Percentiles rank a stretch among this genome's conserved stretches.
These are phyloP conservation scores for Penicillium crustosum DNA, from an alignment of 2,329 filamentous ascomycete species.

Conservation along the genomic window DNA sequence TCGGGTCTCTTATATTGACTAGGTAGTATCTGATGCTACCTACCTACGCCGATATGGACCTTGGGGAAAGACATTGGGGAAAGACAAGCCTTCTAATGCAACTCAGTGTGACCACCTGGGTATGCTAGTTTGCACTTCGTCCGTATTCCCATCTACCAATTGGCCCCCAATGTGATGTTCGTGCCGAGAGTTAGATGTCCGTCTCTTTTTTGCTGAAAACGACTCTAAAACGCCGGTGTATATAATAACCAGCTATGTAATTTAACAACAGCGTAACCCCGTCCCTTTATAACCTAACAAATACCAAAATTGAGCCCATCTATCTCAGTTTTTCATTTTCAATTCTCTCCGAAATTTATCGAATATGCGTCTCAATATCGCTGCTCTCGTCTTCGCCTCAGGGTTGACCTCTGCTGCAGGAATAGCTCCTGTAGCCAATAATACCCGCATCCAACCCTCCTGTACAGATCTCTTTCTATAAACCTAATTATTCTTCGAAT, in stretches of 20 bases:
- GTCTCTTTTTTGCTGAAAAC: not conserved
- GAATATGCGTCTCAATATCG: conserved; percentile 17
- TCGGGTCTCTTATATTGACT: not conserved
- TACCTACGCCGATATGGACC: not conserved
- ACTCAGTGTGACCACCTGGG: conserved; percentile 16
- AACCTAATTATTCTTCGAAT: not conserved
- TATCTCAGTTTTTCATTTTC: not conserved
- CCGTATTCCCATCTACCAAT: not conserved
- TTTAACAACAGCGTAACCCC: not conserved
- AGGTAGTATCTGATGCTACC: not conserved
- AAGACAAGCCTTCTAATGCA: conserved; percentile 7
- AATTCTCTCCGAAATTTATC: not conserved
- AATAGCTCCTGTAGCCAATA: not conserved
- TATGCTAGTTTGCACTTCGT: not conserved
- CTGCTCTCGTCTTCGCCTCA: conserved; percentile 8
- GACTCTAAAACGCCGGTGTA: not conserved
- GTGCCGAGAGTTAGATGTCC: not conserved
- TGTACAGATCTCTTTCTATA: not conserved
- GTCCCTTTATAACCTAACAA: not conserved
- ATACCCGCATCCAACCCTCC: not conserved
- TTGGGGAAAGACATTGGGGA: not conserved
- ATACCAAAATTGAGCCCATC: not conserved
- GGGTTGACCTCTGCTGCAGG: conserved; percentile 4
- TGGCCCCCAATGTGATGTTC: conserved; percentile 9
- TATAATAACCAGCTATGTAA: not conserved